Conservation (phyloP, 495 filamentous ascomycete species). For the Rusavskia elegans region DNA sequence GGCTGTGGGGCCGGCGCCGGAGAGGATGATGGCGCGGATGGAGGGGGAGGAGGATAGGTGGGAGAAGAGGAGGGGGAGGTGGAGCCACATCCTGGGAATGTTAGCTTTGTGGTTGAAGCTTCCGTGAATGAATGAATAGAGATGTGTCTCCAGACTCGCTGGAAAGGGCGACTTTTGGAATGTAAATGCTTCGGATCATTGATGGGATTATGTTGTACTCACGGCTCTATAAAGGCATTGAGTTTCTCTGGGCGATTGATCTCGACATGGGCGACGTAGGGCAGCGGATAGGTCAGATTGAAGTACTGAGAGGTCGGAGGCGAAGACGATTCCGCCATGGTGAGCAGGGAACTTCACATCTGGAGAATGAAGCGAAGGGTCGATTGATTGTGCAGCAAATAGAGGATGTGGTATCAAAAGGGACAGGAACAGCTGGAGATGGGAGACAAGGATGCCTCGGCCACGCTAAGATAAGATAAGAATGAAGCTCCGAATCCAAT, state of each 20-base stretch:
- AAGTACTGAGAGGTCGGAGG: slow-evolving; percentile 52
- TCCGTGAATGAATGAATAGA: too few relatives aligned
- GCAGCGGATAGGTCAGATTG: slow-evolving; percentile 52
- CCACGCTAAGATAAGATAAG: slow-evolving; percentile 2
- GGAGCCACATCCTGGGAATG: slow-evolving; percentile 62
- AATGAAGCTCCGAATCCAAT: too few relatives aligned
- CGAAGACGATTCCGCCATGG: slow-evolving; percentile 30
- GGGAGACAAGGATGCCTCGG: neutral
- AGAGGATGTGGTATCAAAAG: neutral
- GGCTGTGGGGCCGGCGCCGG: slow-evolving; percentile 64
- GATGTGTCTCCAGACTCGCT: too few relatives aligned
- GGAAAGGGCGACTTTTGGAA: too few relatives aligned
- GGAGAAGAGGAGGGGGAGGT: slow-evolving; percentile 57
- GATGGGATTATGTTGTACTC: slow-evolving; percentile 12
- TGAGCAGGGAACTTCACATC: neutral
- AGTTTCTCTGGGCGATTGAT: slow-evolving; percentile 83
- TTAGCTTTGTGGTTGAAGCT: too few relatives aligned
- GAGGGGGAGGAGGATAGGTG: slow-evolving; percentile 54
- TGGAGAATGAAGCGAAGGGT: neutral
- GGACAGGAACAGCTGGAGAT: neutral
- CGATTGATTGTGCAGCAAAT: neutral
- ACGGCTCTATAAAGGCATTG: slow-evolving; percentile 75
- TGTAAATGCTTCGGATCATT: too few relatives aligned
- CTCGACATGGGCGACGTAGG: slow-evolving; percentile 75
- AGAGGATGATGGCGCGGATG: slow-evolving; percentile 67